A percentile compares a stretch with the other conserved stretches of the same genome.
Evolutionary conservation across 495 filamentous ascomycete species (phyloP).

Genomic region (Penicillium psychrofluorescens): DNA sequence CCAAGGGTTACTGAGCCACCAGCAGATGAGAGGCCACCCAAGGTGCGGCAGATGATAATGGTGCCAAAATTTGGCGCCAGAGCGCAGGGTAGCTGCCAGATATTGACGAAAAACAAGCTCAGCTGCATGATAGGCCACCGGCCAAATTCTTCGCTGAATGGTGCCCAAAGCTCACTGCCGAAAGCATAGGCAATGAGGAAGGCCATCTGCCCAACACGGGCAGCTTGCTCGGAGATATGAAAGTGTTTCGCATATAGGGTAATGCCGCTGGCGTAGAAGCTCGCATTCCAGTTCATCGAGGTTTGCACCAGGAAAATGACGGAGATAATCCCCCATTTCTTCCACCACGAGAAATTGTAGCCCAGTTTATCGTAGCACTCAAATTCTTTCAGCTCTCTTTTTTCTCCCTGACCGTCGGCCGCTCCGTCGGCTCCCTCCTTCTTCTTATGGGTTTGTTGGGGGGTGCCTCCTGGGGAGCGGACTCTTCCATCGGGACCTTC

Average conservation of each 20-base stretch:
- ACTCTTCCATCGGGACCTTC: slow-evolving; percentile 4
- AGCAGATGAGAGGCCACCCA: slow-evolving; percentile 68
- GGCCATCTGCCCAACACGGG: slow-evolving; percentile 58
- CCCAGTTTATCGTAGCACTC: slow-evolving; percentile 59
- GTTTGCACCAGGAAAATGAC: slow-evolving; percentile 70
- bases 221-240: slow-evolving; percentile 53
- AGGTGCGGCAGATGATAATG: slow-evolving; percentile 53
- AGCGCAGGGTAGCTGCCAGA: slow-evolving; percentile 67
- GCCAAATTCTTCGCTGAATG: slow-evolving; percentile 74
- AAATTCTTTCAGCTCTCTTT: slow-evolving; percentile 52
- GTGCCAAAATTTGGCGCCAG: slow-evolving; percentile 64
- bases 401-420: slow-evolving; percentile 17
- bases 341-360: slow-evolving; percentile 53
- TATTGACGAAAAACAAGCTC: slow-evolving; percentile 63
- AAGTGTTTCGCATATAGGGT: slow-evolving; percentile 55
- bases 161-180: slow-evolving; percentile 78
- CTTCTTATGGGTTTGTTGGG: slow-evolving; percentile 3
- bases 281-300: slow-evolving; percentile 83
- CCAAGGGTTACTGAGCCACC: slow-evolving; percentile 78
- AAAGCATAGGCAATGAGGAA: slow-evolving; percentile 73
- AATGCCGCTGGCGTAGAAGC: slow-evolving; percentile 63
- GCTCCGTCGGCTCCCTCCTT: slow-evolving; percentile 30
- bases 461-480: slow-evolving; percentile 8
- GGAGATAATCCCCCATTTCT: slow-evolving; percentile 70
- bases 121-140: slow-evolving; percentile 66